These are phyloP conservation scores for Plasmodium fragile DNA, from an alignment of 169 alveolate genomes.

Conservation along the genomic window DNA sequence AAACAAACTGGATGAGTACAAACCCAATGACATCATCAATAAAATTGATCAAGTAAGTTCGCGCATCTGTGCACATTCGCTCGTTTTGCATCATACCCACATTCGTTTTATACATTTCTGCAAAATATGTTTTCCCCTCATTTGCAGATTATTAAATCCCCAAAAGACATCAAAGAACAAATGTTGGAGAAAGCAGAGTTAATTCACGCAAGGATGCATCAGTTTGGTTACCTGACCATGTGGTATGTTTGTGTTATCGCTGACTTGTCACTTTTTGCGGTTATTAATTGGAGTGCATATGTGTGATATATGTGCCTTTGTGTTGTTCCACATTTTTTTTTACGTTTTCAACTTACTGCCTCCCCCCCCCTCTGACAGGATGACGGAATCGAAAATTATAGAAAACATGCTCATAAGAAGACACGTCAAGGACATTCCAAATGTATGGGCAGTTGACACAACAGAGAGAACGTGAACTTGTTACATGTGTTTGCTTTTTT, in stretches of 20 bases:
- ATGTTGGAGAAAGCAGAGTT: conserved; percentile 57
- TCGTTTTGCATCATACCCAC: not conserved
- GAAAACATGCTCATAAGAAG: conserved; percentile 72
- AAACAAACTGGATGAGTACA: conserved; percentile 57
- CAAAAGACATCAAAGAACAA: conserved; percentile 45
- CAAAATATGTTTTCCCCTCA: not conserved
- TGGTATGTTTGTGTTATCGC: conserved; percentile 34
- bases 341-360: not conserved
- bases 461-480: not conserved
- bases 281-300: not conserved
- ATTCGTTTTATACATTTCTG: not conserved
- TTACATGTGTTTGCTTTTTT: not conserved
- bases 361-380: conserved; percentile 14
- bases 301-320: not conserved
- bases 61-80: not conserved
- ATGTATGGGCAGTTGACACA: conserved; percentile 1
- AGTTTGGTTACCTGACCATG: conserved; percentile 52
- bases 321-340: not conserved
- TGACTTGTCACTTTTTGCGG: not conserved
- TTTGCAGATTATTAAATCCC: conserved; percentile 53
- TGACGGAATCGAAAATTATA: conserved; percentile 66
- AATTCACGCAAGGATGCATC: conserved; percentile 69
- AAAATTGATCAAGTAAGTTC: conserved; percentile 61
- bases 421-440: conserved; percentile 65
- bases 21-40: conserved; percentile 62